Evolutionary conservation across 2,329 filamentous ascomycete species (phyloP), one percentile per base, ranked within the genome.

Genomic region (Aspergillus ochraceus): DNA sequence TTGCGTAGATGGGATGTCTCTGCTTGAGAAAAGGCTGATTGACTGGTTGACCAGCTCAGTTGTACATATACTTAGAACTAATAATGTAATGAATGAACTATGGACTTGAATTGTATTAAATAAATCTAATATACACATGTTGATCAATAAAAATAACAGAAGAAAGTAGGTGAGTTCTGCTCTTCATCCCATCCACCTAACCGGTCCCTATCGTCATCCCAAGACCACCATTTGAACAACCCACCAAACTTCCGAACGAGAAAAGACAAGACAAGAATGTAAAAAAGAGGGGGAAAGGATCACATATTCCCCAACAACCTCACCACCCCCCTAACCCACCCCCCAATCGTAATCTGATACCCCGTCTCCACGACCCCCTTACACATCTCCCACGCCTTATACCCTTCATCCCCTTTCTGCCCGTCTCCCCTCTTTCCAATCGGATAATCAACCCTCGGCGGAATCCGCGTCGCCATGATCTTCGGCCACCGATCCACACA

Each of bases 371-470:
- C 74, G 29, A 77, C 71, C 2, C 74, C 78, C 65, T 79, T 79
- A 55, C 76, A 78, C 73, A 80, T 73, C 58, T 83, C 78, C 86
- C 87, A 91, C n/a, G 86, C 87, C 54, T 81, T 79, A 47, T 79
- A 76, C 67, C 90, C 89, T 71, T 81, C 79, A 47, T 79, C 76
- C 67, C 90, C 89, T 71, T 86, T 83, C 17, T 75, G 61, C 50
- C 52, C 66, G 26, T 77, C 73, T 54, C 79, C 78, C 51, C 88
- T 87, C 70, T 87, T 84, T 4, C 77, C 73, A 17, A 99, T 86
- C 2, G 95, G 94, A 74, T 98, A 96, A 70, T 89, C 88, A 66
- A 97, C 84, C 5, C 89, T 86, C 1, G 83, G 83, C 2, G 95
- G 95, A 59, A 99, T 97, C 5, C 83, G 81, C 6, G 95, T 99